Base-by-base conservation (phyloP, 73 alveolate species). In the Effrenium voratum region DNA sequence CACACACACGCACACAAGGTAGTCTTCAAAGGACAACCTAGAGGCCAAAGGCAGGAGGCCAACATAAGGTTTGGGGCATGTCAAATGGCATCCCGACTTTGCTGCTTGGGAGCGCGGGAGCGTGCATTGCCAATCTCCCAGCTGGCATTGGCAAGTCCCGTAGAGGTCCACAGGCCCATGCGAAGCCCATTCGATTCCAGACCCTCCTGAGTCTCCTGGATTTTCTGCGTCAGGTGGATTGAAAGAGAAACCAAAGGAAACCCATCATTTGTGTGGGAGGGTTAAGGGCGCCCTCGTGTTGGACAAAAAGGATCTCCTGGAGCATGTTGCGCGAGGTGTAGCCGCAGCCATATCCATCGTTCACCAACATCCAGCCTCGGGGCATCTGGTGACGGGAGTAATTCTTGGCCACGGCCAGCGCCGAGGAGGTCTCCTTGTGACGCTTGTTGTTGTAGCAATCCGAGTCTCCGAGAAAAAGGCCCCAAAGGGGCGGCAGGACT, bases 401-500 rank as follows among this genome's bases (percentile, higher is more conserved):
- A 47, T 80, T 80, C 91, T 80, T 80, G 34, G 91, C 91, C 28
- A 80, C 46, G 34, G n/a, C n/a, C 91, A 80, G 46, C 30, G 91
- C 91, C 6, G 47, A 28, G 46, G 91, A 80, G 5, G 72, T 46
- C 66, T 30, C 46, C 45, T 80, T 80, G 79, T 84, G 93, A 22
- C 93, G 93, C 5, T 76, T 79, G 26, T 84, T 84, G 93, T 84
- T 50, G 93, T 84, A 84, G 41, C 93, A 84, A 38, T 84, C 93
- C 22, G 93, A 84, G 34, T 84, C 93, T n/a, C 93, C 93, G 36
- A 84, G 57, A 44, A 34, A 50, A 38, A 84, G 93, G 4, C 79
- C 93, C 75, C 77, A 84, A 38, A 84, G 36, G 13, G 93, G 93
- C 50, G 93, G 93, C 93, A 84, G 34, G 73, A 84, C 38, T 99